These are phyloP conservation scores for Pseudotsuga menziesii DNA, from an alignment of 75 land plant genomes.

Conservation along the genomic window DNA sequence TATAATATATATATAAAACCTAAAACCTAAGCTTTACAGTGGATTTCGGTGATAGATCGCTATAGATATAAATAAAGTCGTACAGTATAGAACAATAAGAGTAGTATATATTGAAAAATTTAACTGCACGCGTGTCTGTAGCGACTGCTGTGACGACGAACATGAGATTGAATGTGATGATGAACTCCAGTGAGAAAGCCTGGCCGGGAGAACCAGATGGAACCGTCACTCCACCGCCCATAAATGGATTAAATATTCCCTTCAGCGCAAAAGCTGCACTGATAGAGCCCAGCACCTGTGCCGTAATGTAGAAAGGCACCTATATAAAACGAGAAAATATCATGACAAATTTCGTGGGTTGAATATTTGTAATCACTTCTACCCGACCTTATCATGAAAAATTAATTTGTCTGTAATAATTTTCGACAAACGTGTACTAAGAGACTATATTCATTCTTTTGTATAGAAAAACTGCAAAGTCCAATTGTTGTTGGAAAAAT, in stretches of 20 bases:
- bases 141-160: conserved; percentile 92
- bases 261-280: conserved; percentile 70
- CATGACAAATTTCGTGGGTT: neutral
- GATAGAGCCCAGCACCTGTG: conserved; percentile 74
- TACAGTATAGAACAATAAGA: no score
- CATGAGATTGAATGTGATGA: conserved; percentile 90
- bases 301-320: conserved; percentile 84
- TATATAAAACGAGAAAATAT: conserved; percentile 8
- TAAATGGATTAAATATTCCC: conserved; percentile 47
- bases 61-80: no score
- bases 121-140: conserved; percentile 88
- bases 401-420: no score
- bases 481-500: neutral
- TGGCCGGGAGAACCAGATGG: conserved; percentile 44
- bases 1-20: no score
- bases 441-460: no score
- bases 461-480: no score
- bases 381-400: no score
- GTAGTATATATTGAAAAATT: conserved; percentile 10
- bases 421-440: no score
- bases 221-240: conserved; percentile 81
- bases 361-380: no score
- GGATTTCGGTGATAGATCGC: no score
- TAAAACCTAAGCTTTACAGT: no score
- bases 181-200: conserved; percentile 74